Evolutionary conservation across 2,329 filamentous ascomycete genomes (phyloP), one percentile per base, ranked within the genome.

Genomic region (Aspergillus phoenicis): DNA sequence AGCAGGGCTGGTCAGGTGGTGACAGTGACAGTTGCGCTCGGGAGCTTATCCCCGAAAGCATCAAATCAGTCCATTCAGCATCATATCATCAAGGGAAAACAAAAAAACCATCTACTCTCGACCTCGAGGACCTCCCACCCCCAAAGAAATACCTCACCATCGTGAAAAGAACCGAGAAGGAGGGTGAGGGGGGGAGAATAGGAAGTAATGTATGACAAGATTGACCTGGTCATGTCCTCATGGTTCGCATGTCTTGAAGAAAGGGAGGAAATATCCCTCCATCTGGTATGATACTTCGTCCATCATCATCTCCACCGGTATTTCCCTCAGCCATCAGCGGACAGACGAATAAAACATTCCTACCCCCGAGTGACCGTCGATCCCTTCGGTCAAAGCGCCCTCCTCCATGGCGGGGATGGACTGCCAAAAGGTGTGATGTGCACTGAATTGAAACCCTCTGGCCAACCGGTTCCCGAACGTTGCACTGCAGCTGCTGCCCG

Each of bases 111-210:
- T 13, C 33, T 36, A 6, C 0, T 36, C 5, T 36, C 33, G 33
- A 36, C 33, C 11, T 22, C 28, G 26, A n/a, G 20, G 20, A 8
- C 10, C 11, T 8, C 20, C 20, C 33, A n/a, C 20, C 38, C 11
- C 7, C 10, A n/a, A 38, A 36, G 30, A 56, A 56, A 56, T 56
- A 56, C 39, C 39, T 43, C 53, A 47, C 26, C 24, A 33, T 45
- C 53, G 3, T 13, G 24, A 56, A 56, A 56, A n/a, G 28, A 11
- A 13, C 53, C 53, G 26, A 15, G 24, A 28, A 11, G 28, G 6
- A 28, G 30, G 30, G 22, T 4, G 15, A 38, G 2, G 5, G 7
- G 26, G 8, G n/a, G n/a, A 7, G n/a, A 22, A 4, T 20, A 28
- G 6, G 7, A n/a, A 28, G 6, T 13, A n/a, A 0, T n/a, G 52